Conservation (phyloP, 2,329 filamentous ascomycete species). For the Botryosphaeria agaves region DNA sequence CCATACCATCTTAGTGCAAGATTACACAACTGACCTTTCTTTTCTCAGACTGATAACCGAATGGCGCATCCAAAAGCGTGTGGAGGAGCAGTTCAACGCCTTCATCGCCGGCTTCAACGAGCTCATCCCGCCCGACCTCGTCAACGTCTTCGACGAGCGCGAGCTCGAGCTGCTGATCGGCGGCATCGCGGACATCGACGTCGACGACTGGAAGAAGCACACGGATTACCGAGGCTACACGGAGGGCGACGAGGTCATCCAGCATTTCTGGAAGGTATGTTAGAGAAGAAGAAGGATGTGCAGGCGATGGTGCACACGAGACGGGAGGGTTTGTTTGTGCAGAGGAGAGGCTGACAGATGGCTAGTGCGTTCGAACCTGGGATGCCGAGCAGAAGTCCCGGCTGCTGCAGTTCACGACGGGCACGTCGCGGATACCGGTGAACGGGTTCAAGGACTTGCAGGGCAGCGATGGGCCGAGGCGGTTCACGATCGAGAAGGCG, state of each 20-base stretch:
- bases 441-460: conserved; percentile 99
- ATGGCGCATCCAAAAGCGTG: conserved; percentile 97
- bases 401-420: conserved; percentile 89
- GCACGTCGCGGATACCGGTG: conserved; percentile 93
- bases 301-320: no score
- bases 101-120: conserved; percentile 97
- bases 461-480: conserved; percentile 82
- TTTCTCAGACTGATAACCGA: conserved; percentile 81
- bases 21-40: not conserved
- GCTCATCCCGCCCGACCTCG: conserved; percentile 85
- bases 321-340: no score
- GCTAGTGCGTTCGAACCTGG: conserved; percentile 77
- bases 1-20: not conserved
- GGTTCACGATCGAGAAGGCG: conserved; percentile 97
- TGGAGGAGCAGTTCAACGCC: conserved; percentile 94
- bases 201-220: conserved; percentile 99
- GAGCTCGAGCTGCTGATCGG: conserved; percentile 93
- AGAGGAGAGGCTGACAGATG: no score
- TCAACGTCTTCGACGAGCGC: conserved; percentile 97
- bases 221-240: conserved; percentile 98
- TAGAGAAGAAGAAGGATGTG: no score
- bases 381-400: conserved; percentile 97
- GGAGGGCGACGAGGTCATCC: conserved; percentile 90
- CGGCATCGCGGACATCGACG: conserved; percentile 98
- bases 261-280: conserved; percentile 95